Evolutionary conservation across 2,329 filamentous ascomycete genomes (phyloP), one percentile per base, ranked within the genome.

Genomic region (Venturiaceae sp.): DNA sequence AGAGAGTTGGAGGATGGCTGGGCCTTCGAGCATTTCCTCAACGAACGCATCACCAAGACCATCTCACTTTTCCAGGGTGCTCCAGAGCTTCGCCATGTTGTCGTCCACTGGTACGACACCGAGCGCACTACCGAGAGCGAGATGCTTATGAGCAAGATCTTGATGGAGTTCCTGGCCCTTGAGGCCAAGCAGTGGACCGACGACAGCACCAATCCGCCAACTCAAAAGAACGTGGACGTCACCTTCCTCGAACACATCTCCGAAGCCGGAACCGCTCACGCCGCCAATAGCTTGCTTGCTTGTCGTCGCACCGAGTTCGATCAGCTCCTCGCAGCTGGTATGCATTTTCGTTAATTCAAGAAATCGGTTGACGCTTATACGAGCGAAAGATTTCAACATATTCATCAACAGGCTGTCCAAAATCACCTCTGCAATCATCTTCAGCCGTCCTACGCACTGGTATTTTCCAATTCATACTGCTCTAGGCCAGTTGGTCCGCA

Each of bases 231-330:
- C 19, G 23, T 57, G 14, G 41, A 57, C 16, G 13, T 57, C n/a
- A 44, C 21, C 16, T 32, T 57, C 55, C 30, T 19, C 11, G 23
- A 52, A 16, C 30, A 57, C 23, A 32, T 57, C 34, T 47, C 55
- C 19, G 34, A 57, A 23, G 55, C 55, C 33, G 55, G 55, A 3
- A 57, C 41, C 19, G 28, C 55, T 8, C 55, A 57, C 28, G 41
- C 55, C 33, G 39, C 39, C 3, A 30, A 36, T 7, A 46, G 36
- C 30, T 28, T 47, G 26, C 39, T 57, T n/a, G 39, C 26, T 19
- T 26, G 30, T n/a, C 55, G 30, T 37, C 41, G 55, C 4, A 50
- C 26, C 16, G 55, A 57, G 30, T 57, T 57, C 30, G 55, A 57
- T 30, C 39, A 46, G 19, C 28, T 57, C 28, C 30, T 57, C 26